Percentiles rank a stretch among this genome's conserved stretches.
Conservation (phyloP, 495 filamentous ascomycete genomes). For the Penicillium daleae region DNA sequence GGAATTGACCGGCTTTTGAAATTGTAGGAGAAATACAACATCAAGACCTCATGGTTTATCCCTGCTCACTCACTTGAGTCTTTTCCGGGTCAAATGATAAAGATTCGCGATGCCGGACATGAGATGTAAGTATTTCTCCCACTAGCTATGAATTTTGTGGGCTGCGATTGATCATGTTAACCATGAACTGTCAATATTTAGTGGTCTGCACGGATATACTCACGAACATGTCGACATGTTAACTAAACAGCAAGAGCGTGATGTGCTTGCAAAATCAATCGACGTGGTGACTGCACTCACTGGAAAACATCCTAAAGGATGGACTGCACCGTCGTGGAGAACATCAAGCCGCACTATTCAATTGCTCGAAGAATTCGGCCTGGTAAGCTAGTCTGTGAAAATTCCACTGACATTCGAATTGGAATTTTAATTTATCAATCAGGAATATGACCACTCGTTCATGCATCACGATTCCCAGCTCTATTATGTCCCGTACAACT, state of each 20-base stretch:
- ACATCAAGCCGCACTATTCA: background rate
- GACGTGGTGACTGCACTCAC: background rate
- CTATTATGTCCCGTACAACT: background rate
- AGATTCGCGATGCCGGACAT: background rate
- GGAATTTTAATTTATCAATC: background rate
- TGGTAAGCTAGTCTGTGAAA: background rate
- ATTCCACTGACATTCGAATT: background rate
- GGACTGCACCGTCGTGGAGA: background rate
- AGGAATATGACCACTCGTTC: background rate
- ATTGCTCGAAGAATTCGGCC: background rate
- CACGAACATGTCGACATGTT: background rate
- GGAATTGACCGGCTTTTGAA: background rate
- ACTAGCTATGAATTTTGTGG: no score
- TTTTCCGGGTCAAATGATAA: background rate
- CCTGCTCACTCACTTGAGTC: background rate
- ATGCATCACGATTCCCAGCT: background rate
- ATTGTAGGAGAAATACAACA: background rate
- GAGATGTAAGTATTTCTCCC: background rate
- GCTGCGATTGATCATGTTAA: background rate
- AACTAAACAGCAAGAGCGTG: background rate
- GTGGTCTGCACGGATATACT: background rate
- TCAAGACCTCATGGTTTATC: background rate
- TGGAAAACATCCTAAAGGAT: background rate
- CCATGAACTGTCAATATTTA: background rate
- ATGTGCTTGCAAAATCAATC: background rate